Evolutionary conservation across 2,329 filamentous ascomycete species (phyloP), one percentile per base, ranked within the genome.

Genomic region (Nemania sp.): DNA sequence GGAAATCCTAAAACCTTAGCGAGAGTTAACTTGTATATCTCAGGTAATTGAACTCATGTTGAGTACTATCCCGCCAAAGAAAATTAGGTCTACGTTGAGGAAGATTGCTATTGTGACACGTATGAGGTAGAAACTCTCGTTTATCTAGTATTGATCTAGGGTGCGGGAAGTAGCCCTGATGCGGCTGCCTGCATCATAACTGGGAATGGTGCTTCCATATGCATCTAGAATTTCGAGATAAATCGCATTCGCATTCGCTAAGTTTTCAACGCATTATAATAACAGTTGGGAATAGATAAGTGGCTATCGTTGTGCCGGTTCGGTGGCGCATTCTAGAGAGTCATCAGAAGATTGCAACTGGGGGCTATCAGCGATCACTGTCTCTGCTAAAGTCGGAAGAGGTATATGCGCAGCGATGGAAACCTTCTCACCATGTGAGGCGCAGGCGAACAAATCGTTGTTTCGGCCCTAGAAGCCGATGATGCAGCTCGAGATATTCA

Each of bases 381-480:
- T 24, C 18, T 64, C 22, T 22, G 27, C 45, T 32, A 32, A 41
- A 24, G 18, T 41, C 27, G 38, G 52, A 49, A 26, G n/a, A 45
- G 22, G 13, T 35, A 22, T 47, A 49, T 35, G 35, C 24, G 24
- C 52, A 3, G 24, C 29, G 18, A 11, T 32, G 29, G 20, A 32
- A 41, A 18, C 20, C 52, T 11, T 43, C 35, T 32, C 24, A 24
- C 8, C 11, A 58, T 58, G 27, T n/a, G 43, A 51, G 41, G 29
- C 47, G 18, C 20, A 49, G 20, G 43, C 20, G 32, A 57, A 41
- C 22, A 57, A 18, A 55, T 47, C 22, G 49, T 35, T 20, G 5
- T 51, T 65, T 68, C 68, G 64, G 68, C 56, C 68, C 68, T 70
- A 2, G 15, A 13, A 68, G 56, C 68, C 68, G 68, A 65, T 13